Base-by-base conservation (phyloP, 1,284 basidiomycete species). In the Paramarasmius palmivorus region DNA sequence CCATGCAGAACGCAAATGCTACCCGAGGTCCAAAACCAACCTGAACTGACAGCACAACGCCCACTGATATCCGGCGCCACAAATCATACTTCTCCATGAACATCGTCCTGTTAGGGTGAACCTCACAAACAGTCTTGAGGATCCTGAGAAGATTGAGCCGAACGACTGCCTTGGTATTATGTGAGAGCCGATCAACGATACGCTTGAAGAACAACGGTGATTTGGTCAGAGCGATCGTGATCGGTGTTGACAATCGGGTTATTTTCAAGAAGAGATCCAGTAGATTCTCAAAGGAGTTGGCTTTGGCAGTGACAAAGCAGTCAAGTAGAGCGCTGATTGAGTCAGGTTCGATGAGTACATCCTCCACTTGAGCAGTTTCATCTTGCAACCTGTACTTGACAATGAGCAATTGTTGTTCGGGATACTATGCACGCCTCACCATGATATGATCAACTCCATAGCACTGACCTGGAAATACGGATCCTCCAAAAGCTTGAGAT, bases 401-500 rank as follows among this genome's bases (percentile, higher is more conserved):
- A 20, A 15, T 45, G n/a, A 37, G 60, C 15, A 5, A 29, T 17
- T 12, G 38, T 35, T n/a, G n/a, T 20, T 41, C 3, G 38, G 5
- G 50, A 14, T 29, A 1, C 19, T 35, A 56, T 22, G 36, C n/a
- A 40, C 32, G 5, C 69, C 83, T 58, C 57, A 92, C 96, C 96
- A 98, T 3, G 92, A 89, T 7, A 95, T 72, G 32, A 98, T 85
- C 4, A 94, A 87, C 67, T 99, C 96, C 52, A 98, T 72, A 10
- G 95, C 92, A 62, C 89, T 92, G 57, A 95, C 91, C 67, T 95
- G 92, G 85, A 98, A 99, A 73, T 97, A 98, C 0, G 93, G 91
- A 65, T 99, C 95, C 37, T 88, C 84, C 41, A 98, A 75, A 29
- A 99, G 77, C 58, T 84, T 82, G 56, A 97, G 73, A 66, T 98